Base-by-base conservation (phyloP, 225 moss, liverwort and hornwort genomes). In the Rhytidiadelphus loreus region DNA sequence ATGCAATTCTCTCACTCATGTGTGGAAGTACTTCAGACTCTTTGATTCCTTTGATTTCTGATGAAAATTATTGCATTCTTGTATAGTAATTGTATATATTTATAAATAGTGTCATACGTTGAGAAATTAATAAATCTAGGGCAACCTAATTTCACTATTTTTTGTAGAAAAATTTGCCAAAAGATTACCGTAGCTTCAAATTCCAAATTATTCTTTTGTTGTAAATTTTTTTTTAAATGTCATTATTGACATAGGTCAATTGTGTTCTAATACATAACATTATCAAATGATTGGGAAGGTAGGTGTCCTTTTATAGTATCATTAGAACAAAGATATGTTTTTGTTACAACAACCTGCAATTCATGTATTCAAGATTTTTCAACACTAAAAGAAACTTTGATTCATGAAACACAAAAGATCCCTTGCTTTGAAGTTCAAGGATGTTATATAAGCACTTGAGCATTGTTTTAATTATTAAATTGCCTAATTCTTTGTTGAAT, bases 301-400 rank as follows among this genome's bases (percentile, higher is more conserved):
- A 2, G 5, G 33, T 20, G 5, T 6, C 77, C 3, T 55, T 23
- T 53, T 3, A 22, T 14, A 37, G 17, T 35, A 55, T 37, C 37
- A 24, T 0, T 55, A 1, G 8, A 55, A 16, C 1, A 24, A 55
- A 9, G n/a, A 77, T 37, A 3, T 6, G 2, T 9, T 23, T 2
- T 5, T 76, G 2, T 35, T 23, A 14, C 3, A 53, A 13, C 53
- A 14, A 33, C 37, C 6, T 9, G 23, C 0, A 52, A 21, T 77
- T 55, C 15, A 55, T 77, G 9, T 35, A 37, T 37, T 77, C 3
- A 53, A 23, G 35, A 23, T 77, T 35, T n/a, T 53, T 9, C 6
- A 35, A 23, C 5, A 8, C 0, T 14, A 0, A 15, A 53, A 53
- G 0, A 2, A 77, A 3, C 0, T 0, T 0, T 14, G 0, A 23